Evolutionary conservation across 192 early-diverging fungal species (phyloP), one percentile per base, ranked within the genome.

Genomic region (Pilobolus umbonatus): DNA sequence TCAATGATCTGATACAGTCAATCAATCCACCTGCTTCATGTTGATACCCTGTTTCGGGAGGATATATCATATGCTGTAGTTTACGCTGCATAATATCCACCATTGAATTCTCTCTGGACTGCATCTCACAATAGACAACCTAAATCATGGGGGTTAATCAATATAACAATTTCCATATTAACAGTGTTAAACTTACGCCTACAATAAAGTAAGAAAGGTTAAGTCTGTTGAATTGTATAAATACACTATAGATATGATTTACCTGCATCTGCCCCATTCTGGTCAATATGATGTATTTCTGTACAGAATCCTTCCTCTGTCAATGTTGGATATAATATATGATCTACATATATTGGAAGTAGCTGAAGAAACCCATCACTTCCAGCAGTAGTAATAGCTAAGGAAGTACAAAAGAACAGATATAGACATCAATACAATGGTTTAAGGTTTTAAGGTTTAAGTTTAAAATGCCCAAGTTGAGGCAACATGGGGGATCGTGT

Each of bases 101-200:
- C 0, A 65, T 59, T 1, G 57, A 45, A 63, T 81, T 81, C 55
- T 81, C 70, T 21, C 73, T 64, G 4, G 77, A 75, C 53, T 83
- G 79, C 79, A 83, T 80, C 55, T 83, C 81, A 56, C 68, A 73
- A 57, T 83, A 83, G 9, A 83, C 81, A 26, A 83, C 73, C 68
- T 73, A 46, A 4, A 55, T 39, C 17, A 35, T 21, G 21, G 35
- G 39, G 35, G 3, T 56, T 54, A 15, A 31, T 38, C 21, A 22
- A 32, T 52, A 52, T n/a, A 52, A 35, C 9, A 7, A 21, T 44
- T 25, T 25, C 12, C 21, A 25, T 26, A 47, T 9, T 25, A 25
- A 47, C 5, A 30, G 14, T 24, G 31, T n/a, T 36, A 54, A 54
- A 43, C 40, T 61, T 61, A 54, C 52, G 31, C 52, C 52, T 54